Percentiles rank a stretch among this genome's conserved stretches.
These are phyloP conservation scores for Delonix regia DNA, from an alignment of 306 rosid species.

Conservation along the genomic window DNA sequence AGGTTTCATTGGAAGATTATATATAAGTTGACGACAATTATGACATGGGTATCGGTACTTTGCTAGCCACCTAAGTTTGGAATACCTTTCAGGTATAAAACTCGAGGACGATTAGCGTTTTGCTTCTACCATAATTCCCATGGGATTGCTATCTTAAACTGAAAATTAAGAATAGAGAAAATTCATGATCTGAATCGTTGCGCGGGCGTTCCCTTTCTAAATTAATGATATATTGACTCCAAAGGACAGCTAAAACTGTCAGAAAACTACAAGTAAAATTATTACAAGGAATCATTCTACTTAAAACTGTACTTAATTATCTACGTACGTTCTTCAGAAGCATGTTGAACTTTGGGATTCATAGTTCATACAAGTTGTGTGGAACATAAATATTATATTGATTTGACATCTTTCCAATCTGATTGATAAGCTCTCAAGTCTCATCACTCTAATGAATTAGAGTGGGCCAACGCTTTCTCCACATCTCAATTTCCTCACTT, in stretches of 20 bases:
- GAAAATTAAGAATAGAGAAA: no score
- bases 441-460: slow-evolving; percentile 10
- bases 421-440: neutral
- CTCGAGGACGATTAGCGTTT: no score
- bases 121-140: no score
- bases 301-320: neutral
- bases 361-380: neutral
- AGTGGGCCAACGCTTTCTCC: slow-evolving; percentile 54
- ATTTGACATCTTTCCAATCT: neutral
- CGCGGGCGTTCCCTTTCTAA: no score
- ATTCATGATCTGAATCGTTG: no score
- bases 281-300: neutral
- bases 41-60: no score
- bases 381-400: neutral
- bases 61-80: no score
- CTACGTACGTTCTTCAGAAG: neutral
- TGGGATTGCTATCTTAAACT: no score
- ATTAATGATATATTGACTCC: no score
- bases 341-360: neutral
- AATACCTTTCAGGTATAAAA: no score
- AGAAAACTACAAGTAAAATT: neutral
- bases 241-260: neutral
- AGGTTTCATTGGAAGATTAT: no score
- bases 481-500: slow-evolving; percentile 43
- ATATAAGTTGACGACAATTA: no score